Evolutionary conservation across 106 monocot species (phyloP), one percentile per base, ranked within the genome.

Genomic region (Iris macrosiphon): DNA sequence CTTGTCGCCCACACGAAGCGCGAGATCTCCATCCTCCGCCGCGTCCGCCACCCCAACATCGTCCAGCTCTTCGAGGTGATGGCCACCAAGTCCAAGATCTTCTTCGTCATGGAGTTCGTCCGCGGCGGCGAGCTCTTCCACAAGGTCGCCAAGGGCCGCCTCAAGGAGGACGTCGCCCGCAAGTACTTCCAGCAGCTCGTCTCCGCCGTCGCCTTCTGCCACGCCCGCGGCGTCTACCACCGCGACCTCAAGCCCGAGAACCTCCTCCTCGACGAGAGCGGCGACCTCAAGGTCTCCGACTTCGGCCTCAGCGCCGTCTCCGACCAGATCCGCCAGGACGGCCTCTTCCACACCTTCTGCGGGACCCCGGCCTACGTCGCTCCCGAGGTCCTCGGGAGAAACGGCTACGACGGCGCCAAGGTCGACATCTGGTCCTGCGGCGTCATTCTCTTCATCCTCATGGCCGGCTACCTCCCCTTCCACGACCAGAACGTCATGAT

Each of bases 211-310:
- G 71, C 52, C 13, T 87, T 83, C 72, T 93, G 92, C 80, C 92
- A 93, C 62, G 75, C 79, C 12, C 82, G 82, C 31, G 92, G 87
- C 44, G 92, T 93, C 33, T 87, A 71, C 58, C 92, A 93, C 48
- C 76, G 92, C 5, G 92, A 93, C 42, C 92, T 93, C 52, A 87
- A 93, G 54, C 92, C 86, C 24, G 92, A 93, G 79, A 93, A 93
- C 66, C 71, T 90, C 26, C 69, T 90, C 33, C 60, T 87, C 21
- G 81, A 75, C 55, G 87, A 81, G 2, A 62, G 38, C 50, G 82
- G 82, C 21, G 77, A 83, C 27, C 70, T 83, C 52, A 83, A 83
- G 69, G 83, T 83, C 24, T 83, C 83, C 15, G 83, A 83, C 38
- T 83, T 78, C 48, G 83, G 83, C 3, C 68, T 83, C 32, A 39